Base-by-base conservation (phyloP, 1,284 basidiomycete genomes). In the Fomitiporia mediterranea region DNA sequence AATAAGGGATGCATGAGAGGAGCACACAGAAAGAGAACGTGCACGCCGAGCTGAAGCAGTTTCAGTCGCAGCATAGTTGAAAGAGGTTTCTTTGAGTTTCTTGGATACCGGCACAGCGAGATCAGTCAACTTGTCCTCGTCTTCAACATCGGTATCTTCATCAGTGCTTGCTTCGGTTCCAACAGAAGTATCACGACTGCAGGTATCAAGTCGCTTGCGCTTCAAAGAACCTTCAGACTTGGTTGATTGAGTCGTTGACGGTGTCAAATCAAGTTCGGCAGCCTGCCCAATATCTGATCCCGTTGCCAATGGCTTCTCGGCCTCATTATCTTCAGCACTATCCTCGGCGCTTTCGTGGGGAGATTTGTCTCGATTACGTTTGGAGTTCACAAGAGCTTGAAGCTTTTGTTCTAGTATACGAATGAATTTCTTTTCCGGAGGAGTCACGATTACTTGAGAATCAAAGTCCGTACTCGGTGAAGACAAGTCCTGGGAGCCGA, bases 11-110 rank as follows among this genome's bases (percentile, higher is more conserved):
- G 15, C 21, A 27, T 51, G 42, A 32, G 58, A 53, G 27, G 58
- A 48, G 17, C 46, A 43, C 15, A 35, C 43, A 32, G 54, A 53
- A 11, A 59, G 49, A 21, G 58, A 55, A 25, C 51, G 53, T 9
- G 58, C 53, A 11, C 43, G 48, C 21, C 58, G 58, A 21, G 38
- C 27, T 28, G 58, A 59, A 23, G 58, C 58, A 46, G 53, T 32
- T 32, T 52, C 23, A 21, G 28, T 59, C 11, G 50, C 51, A 9
- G 40, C 17, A 35, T 59, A 59, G 7, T 49, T 35, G 50, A 59
- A 59, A 47, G 54, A 56, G 4, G 58, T 52, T 27, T 59, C 52
- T 17, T 50, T 54, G 6, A 58, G 46, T 27, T 50, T 54, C 47
- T 58, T 58, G 8, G 53, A 54, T 8, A 47, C 38, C 7, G 46